phyloP scores from a whole-genome alignment of 768 basidiomycete species.

The Calocera cornea region DNA sequence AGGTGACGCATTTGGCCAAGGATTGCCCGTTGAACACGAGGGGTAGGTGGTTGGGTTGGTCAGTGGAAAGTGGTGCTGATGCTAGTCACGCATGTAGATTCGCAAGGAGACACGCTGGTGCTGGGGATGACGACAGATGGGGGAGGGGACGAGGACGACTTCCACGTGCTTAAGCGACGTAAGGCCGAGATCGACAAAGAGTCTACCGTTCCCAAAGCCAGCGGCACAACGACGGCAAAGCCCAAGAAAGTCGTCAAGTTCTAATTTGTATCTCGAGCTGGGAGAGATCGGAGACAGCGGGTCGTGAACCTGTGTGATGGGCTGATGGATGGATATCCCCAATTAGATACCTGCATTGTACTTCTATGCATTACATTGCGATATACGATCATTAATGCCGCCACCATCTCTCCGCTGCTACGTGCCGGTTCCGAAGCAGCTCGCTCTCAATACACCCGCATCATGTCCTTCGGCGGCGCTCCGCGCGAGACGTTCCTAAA shows the following conservation, averaged over 20 bases:
- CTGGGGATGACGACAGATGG: conserved; percentile 18
- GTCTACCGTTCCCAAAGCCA: conserved; percentile 23
- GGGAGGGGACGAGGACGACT: conserved; percentile 88
- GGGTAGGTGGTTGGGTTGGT: background rate
- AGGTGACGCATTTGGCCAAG: conserved; percentile 72
- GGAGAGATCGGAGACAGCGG: background rate
- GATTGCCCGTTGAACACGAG: conserved; percentile 49
- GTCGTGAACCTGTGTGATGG: background rate
- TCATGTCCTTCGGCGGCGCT: background rate
- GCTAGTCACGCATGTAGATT: background rate
- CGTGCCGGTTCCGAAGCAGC: background rate
- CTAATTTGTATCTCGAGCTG: background rate
- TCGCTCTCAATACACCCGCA: background rate
- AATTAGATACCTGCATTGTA: background rate
- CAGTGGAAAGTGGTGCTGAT: background rate
- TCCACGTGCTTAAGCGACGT: conserved; percentile 62
- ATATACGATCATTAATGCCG: background rate
- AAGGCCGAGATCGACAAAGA: conserved; percentile 47
- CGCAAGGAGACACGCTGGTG: background rate
- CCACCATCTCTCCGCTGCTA: background rate
- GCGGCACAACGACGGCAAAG: background rate
- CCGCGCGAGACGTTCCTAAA: background rate
- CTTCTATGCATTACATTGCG: background rate
- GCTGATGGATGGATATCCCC: background rate
- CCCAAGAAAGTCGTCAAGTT: background rate